phyloP scores from a whole-genome alignment of 2,329 filamentous ascomycete species.

The Eutypella sp. region DNA sequence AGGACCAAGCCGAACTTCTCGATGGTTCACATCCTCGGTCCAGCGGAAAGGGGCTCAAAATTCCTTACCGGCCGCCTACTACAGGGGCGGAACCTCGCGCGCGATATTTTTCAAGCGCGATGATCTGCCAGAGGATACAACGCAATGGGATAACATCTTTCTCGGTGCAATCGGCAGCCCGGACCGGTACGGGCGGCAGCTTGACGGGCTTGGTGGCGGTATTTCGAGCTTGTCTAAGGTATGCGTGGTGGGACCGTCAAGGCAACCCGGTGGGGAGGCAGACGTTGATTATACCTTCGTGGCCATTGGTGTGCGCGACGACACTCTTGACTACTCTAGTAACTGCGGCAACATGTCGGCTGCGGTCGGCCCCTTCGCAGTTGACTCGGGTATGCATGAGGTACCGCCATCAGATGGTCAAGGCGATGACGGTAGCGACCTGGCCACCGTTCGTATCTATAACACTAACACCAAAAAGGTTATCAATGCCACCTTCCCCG shows the following conservation, averaged over 20 bases:
- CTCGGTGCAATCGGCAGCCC: slow-evolving; percentile 9
- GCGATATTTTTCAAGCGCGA: slow-evolving; percentile 1
- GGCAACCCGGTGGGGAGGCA: slow-evolving; percentile 15
- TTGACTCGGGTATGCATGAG: neutral
- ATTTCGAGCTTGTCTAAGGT: slow-evolving; percentile 67
- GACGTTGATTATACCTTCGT: slow-evolving; percentile 33
- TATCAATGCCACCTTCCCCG: slow-evolving; percentile 31
- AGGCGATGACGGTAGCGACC: too few species aligned
- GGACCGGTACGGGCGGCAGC: slow-evolving; percentile 64
- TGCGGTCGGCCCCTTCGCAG: slow-evolving; percentile 52
- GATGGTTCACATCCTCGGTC: too few species aligned
- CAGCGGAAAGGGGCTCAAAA: too few species aligned
- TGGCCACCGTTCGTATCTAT: slow-evolving; percentile 23
- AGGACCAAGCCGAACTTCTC: too few species aligned
- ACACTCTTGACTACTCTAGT: slow-evolving; percentile 48
- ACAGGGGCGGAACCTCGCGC: neutral
- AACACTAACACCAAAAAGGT: slow-evolving; percentile 30
- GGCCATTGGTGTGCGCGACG: slow-evolving; percentile 49
- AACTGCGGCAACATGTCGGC: slow-evolving; percentile 59
- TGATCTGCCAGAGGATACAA: neutral
- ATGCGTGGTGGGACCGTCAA: slow-evolving; percentile 55
- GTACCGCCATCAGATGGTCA: too few species aligned
- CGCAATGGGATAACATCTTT: neutral
- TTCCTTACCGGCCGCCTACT: slow-evolving; percentile 1
- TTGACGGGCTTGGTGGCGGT: slow-evolving; percentile 67